Conservation (phyloP, 2,329 filamentous ascomycete species). For the Diplodia mutila region DNA sequence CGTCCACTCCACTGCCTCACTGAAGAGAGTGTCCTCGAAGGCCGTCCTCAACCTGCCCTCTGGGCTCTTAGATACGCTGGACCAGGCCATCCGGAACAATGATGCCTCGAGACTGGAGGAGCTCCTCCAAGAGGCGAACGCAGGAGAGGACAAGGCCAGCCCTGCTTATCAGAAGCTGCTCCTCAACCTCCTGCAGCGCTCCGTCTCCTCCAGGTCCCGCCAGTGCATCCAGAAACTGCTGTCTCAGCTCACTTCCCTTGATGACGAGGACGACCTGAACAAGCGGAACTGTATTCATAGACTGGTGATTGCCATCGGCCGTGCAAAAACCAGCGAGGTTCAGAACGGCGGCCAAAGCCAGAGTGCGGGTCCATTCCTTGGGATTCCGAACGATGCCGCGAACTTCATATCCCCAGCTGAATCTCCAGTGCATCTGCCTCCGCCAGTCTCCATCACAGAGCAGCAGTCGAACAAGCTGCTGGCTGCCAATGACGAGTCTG, state of each 20-base stretch:
- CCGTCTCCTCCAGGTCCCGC: conserved; percentile 71
- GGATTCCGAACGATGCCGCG: conserved; percentile 59
- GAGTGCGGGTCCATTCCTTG: conserved; percentile 34
- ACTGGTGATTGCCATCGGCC: conserved; percentile 87
- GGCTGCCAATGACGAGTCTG: conserved; percentile 72
- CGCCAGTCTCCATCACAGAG: conserved; percentile 68
- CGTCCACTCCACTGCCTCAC: conserved; percentile 67
- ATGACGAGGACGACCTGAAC: conserved; percentile 92
- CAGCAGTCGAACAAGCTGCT: conserved; percentile 63
- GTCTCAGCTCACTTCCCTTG: conserved; percentile 68
- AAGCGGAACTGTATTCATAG: conserved; percentile 91
- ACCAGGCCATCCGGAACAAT: conserved; percentile 72
- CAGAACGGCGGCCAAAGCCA: conserved; percentile 51
- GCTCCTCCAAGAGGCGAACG: conserved; percentile 62
- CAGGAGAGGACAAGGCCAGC: conserved; percentile 53
- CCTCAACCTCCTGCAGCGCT: conserved; percentile 77
- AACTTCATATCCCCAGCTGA: conserved; percentile 81
- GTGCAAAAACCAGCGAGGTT: conserved; percentile 64
- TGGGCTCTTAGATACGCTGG: conserved; percentile 69
- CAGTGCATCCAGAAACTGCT: conserved; percentile 74
- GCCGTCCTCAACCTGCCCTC: conserved; percentile 73
- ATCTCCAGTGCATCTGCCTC: conserved; percentile 65
- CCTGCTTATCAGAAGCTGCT: conserved; percentile 67
- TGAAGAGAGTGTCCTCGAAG: conserved; percentile 76
- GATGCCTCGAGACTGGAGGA: conserved; percentile 60